These are phyloP conservation scores for Anastatica hierochuntica DNA, from an alignment of 345 rosid species.

Conservation along the genomic window DNA sequence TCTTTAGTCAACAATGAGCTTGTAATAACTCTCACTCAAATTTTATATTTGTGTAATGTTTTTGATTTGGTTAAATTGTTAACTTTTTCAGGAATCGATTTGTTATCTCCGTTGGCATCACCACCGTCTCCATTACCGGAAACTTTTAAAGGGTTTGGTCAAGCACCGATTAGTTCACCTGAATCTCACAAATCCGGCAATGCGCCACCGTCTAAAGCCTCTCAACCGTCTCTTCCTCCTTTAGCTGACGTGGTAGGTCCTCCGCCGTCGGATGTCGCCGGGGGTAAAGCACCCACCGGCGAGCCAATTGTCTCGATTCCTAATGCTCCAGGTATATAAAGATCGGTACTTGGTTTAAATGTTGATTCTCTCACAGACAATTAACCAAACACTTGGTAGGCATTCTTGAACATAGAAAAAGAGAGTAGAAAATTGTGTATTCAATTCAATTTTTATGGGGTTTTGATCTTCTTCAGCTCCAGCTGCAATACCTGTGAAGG, in stretches of 20 bases:
- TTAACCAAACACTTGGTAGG: slow-evolving; percentile 12
- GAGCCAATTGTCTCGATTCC: slow-evolving; percentile 32
- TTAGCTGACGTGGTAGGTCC: slow-evolving; percentile 25
- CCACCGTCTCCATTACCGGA: slow-evolving; percentile 37
- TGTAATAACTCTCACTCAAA: no score
- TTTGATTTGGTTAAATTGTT: background rate
- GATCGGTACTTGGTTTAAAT: background rate
- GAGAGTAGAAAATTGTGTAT: background rate
- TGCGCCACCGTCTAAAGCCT: slow-evolving; percentile 27
- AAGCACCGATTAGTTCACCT: slow-evolving; percentile 29
- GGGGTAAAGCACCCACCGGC: slow-evolving; percentile 19
- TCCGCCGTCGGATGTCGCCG: slow-evolving; percentile 26
- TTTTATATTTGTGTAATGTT: no score
- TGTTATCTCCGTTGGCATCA: slow-evolving; percentile 22
- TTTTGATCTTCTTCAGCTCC: slow-evolving; percentile 12
- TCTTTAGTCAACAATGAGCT: no score
- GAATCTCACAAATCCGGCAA: slow-evolving; percentile 28
- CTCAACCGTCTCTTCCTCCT: slow-evolving; percentile 30
- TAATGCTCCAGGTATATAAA: slow-evolving; percentile 33
- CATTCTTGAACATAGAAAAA: background rate
- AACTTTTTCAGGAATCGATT: slow-evolving; percentile 19
- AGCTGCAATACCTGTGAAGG: slow-evolving; percentile 14
- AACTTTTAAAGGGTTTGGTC: slow-evolving; percentile 29
- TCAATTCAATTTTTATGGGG: background rate
- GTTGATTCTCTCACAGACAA: slow-evolving; percentile 8